A percentile compares a stretch with the other conserved stretches of the same genome.
Evolutionary conservation across 2,329 filamentous ascomycete species (phyloP).

Genomic region (Cladophialophora yegresii): DNA sequence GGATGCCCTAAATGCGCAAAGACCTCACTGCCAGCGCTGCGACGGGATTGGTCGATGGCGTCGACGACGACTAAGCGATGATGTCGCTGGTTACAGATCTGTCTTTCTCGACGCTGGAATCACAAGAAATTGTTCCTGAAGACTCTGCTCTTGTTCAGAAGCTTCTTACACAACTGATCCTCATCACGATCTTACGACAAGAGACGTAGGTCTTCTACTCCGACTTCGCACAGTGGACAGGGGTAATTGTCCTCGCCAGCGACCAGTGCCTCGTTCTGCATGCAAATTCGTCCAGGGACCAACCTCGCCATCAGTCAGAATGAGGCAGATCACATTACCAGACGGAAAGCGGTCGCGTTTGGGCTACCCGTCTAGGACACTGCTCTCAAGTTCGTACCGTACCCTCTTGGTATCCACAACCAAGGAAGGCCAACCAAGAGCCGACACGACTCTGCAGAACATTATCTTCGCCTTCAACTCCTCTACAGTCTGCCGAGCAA

Average conservation of each 20-base stretch:
- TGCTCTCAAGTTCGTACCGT: slow-evolving; percentile 4
- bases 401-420: not conserved
- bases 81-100: not conserved
- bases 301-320: not conserved
- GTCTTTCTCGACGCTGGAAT: not conserved
- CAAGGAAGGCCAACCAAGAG: not conserved
- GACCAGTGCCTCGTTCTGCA: not conserved
- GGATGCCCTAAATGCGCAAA: not conserved
- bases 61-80: slow-evolving; percentile 13
- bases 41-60: slow-evolving; percentile 5
- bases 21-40: not conserved
- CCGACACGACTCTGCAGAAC: not conserved
- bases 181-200: not conserved
- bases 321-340: not conserved
- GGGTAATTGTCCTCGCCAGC: not conserved
- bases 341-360: slow-evolving; percentile 2
- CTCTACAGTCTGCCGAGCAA: slow-evolving; percentile 1
- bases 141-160: not conserved
- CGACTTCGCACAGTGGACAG: not conserved
- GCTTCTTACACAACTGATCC: not conserved
- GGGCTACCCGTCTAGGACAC: slow-evolving; percentile 2
- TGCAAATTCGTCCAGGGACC: not conserved
- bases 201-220: not conserved
- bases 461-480: slow-evolving; percentile 11
- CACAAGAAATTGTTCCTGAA: not conserved